These are phyloP conservation scores for Fusarium fracticaudum DNA, from an alignment of 2,329 filamentous ascomycete species.

Conservation along the genomic window DNA sequence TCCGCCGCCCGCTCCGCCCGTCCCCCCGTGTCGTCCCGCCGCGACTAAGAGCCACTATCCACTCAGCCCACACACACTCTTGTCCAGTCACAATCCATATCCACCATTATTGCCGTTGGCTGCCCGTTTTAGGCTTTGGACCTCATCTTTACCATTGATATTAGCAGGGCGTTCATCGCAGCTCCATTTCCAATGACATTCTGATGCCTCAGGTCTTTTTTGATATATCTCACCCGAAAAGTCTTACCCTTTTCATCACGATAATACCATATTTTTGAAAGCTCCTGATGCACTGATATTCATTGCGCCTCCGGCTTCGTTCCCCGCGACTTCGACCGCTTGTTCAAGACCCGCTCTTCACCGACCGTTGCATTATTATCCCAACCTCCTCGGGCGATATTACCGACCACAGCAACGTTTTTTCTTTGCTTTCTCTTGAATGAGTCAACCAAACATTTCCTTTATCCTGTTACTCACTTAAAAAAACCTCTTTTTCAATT, in stretches of 20 bases:
- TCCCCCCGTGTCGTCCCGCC: constrained; percentile 34
- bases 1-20: constrained; percentile 34
- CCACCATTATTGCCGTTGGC: constrained; percentile 30
- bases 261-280: constrained; percentile 9
- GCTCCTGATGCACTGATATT: constrained; percentile 17
- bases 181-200: constrained; percentile 30
- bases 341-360: constrained; percentile 41
- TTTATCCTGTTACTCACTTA: constrained; percentile 19
- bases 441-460: constrained; percentile 27
- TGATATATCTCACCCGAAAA: constrained; percentile 22
- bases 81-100: constrained; percentile 36
- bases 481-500: constrained; percentile 25
- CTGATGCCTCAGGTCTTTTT: constrained; percentile 29
- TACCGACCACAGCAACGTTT: constrained; percentile 27
- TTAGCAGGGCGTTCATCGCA: constrained; percentile 37
- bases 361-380: constrained; percentile 37
- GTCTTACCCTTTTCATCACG: constrained; percentile 7
- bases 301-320: constrained; percentile 31
- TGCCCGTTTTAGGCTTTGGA: constrained; percentile 36
- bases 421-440: constrained; percentile 25
- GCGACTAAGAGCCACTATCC: constrained; percentile 38
- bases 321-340: constrained; percentile 36
- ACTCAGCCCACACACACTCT: constrained; percentile 38
- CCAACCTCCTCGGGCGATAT: constrained; percentile 38
- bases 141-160: constrained; percentile 39